Evolutionary conservation across 2,329 filamentous ascomycete genomes (phyloP).

Genomic region (Scolecobasidium constrictum): DNA sequence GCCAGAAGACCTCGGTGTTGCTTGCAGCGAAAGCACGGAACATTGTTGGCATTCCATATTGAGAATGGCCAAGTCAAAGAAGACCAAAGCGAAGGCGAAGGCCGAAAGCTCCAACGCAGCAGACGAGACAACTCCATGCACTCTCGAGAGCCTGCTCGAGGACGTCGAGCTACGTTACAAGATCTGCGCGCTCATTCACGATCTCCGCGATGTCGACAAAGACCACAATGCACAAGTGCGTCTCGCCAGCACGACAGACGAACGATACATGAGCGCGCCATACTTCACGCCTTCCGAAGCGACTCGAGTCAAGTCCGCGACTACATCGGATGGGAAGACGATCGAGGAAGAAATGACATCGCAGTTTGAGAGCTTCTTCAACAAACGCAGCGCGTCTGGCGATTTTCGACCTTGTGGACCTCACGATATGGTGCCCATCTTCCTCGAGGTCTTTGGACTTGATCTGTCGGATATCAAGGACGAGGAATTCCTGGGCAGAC

Average conservation of each 20-base stretch:
- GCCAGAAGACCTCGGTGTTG: no score
- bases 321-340: not conserved
- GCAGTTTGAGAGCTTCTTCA: not conserved
- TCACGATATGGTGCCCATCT: not conserved
- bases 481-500: not conserved
- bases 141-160: no score
- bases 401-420: not conserved
- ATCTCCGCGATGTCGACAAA: slow-evolving; percentile 14
- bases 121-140: no score
- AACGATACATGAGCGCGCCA: slow-evolving; percentile 18
- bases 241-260: slow-evolving; percentile 14
- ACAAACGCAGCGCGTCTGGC: not conserved
- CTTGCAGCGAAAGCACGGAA: no score
- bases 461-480: not conserved
- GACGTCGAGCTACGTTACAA: no score
- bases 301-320: slow-evolving; percentile 13
- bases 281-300: slow-evolving; percentile 18
- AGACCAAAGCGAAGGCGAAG: no score
- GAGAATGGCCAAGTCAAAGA: no score
- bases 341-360: not conserved
- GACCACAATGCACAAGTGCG: slow-evolving; percentile 13
- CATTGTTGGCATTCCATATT: no score
- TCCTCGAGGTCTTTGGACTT: not conserved
- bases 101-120: no score
- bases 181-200: slow-evolving; percentile 16